Conservation (phyloP, 2,329 filamentous ascomycete species). For the Dendryphion nanum region DNA sequence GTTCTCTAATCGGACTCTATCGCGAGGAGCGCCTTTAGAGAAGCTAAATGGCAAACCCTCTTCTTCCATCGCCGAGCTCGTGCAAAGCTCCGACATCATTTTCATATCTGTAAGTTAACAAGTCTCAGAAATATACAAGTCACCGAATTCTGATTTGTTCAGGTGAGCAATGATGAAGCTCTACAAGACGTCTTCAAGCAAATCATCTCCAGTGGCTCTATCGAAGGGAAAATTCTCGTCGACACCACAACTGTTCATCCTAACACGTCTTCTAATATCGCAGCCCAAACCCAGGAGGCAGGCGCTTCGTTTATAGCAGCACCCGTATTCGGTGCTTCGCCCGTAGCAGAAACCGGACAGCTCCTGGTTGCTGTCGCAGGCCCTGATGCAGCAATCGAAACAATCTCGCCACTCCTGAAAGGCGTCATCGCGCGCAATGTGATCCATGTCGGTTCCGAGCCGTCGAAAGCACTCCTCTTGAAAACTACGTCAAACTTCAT, state of each 20-base stretch:
- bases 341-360: conserved; percentile 47
- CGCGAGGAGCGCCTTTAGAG: conserved; percentile 41
- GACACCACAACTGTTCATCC: conserved; percentile 55
- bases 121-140: not conserved
- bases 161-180: conserved; percentile 42
- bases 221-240: conserved; percentile 44
- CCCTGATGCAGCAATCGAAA: conserved; percentile 32
- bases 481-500: conserved; percentile 53
- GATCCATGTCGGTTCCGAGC: conserved; percentile 45
- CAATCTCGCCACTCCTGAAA: conserved; percentile 41
- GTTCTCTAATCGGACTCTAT: conserved; percentile 51
- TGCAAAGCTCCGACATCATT: conserved; percentile 18
- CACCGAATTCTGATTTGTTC: not conserved
- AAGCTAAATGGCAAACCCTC: conserved; percentile 18
- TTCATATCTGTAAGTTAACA: conserved; percentile 34
- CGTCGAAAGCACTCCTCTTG: conserved; percentile 46
- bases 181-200: conserved; percentile 33
- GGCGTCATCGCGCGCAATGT: conserved; percentile 43
- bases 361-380: conserved; percentile 51
- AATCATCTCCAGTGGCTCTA: conserved; percentile 15
- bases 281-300: conserved; percentile 23
- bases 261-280: conserved; percentile 35
- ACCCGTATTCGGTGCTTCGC: conserved; percentile 54
- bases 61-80: conserved; percentile 14
- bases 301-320: conserved; percentile 42